Evolutionary conservation across 495 filamentous ascomycete species (phyloP).

Genomic region (Penicillium mononematosum): DNA sequence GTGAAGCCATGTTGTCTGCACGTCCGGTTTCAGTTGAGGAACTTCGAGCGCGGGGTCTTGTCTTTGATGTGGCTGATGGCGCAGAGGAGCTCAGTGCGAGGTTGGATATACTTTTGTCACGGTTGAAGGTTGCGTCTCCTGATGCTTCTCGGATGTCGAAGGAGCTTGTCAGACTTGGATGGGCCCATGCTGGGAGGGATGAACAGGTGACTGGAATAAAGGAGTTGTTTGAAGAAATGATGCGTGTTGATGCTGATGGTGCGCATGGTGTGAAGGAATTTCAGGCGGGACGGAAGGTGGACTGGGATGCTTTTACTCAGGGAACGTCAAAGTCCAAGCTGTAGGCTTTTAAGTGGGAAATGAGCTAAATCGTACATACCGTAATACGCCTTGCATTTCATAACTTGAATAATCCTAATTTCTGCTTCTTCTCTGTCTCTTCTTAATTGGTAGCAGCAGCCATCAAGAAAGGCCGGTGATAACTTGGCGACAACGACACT

Average conservation of each 20-base stretch:
- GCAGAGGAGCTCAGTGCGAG: too few relatives aligned
- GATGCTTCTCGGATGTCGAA: constrained; percentile 28
- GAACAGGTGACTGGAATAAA: constrained; percentile 21
- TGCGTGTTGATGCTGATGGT: constrained; percentile 22
- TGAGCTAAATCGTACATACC: too few relatives aligned
- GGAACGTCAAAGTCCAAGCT: too few relatives aligned
- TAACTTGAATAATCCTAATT: too few relatives aligned
- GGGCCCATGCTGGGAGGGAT: constrained; percentile 19
- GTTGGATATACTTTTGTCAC: neutral
- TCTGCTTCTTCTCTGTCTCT: too few relatives aligned
- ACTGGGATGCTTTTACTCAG: constrained; percentile 21
- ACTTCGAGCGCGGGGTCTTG: constrained; percentile 7
- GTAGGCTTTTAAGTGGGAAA: too few relatives aligned
- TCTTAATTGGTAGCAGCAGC: too few relatives aligned
- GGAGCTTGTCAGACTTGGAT: constrained; percentile 24
- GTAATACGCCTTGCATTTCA: too few relatives aligned
- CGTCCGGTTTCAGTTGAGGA: constrained; percentile 26
- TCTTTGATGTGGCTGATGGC: too few relatives aligned
- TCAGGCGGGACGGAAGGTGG: constrained; percentile 18
- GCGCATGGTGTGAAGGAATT: constrained; percentile 25
- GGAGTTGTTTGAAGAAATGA: constrained; percentile 23
- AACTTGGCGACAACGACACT: too few relatives aligned
- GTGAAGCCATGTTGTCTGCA: constrained; percentile 34
- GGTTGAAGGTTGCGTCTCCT: constrained; percentile 18
- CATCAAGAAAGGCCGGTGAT: too few relatives aligned